A percentile compares a stretch with the other conserved stretches of the same genome.
These are phyloP conservation scores for Neurospora intermedia DNA, from an alignment of 495 filamentous ascomycete genomes.

Conservation along the genomic window DNA sequence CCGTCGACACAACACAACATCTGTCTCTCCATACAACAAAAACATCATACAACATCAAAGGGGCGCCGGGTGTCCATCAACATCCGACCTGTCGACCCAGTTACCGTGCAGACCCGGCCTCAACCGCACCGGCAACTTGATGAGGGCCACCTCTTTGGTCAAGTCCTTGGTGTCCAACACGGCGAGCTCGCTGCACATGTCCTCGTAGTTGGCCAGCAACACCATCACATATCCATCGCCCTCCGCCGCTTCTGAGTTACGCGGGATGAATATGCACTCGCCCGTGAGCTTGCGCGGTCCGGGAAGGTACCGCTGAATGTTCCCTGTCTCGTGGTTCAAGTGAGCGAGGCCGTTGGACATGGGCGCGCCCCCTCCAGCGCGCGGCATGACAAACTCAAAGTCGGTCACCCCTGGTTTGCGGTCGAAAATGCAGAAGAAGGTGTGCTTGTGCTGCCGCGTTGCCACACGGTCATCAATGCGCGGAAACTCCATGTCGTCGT, in stretches of 20 bases:
- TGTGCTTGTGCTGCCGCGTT: constrained; percentile 34
- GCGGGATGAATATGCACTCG: constrained; percentile 42
- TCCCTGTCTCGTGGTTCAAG: constrained; percentile 8
- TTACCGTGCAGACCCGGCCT: constrained; percentile 8
- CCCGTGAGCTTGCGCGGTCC: constrained; percentile 35
- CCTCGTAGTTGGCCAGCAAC: constrained; percentile 33
- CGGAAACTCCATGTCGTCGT: constrained; percentile 38
- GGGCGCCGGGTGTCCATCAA: neutral
- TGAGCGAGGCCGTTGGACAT: constrained; percentile 30
- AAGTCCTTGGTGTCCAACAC: constrained; percentile 7
- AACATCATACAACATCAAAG: neutral
- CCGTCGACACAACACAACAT: neutral
- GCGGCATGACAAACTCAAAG: constrained; percentile 26
- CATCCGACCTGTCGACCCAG: constrained; percentile 4
- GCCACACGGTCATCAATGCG: constrained; percentile 42
- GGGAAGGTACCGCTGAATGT: constrained; percentile 27
- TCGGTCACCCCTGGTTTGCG: constrained; percentile 23
- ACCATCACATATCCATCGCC: constrained; percentile 42
- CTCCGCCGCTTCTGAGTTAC: constrained; percentile 22
- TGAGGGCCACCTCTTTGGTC: neutral
- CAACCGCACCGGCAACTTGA: constrained; percentile 5
- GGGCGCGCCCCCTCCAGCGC: constrained; percentile 18
- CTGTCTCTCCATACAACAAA: neutral
- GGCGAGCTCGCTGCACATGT: constrained; percentile 7
- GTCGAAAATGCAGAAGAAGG: constrained; percentile 35